A percentile compares a stretch with the other conserved stretches of the same genome.
These are phyloP conservation scores for Geotrichum candidum DNA, from an alignment of 1,139 yeast species.

Conservation along the genomic window DNA sequence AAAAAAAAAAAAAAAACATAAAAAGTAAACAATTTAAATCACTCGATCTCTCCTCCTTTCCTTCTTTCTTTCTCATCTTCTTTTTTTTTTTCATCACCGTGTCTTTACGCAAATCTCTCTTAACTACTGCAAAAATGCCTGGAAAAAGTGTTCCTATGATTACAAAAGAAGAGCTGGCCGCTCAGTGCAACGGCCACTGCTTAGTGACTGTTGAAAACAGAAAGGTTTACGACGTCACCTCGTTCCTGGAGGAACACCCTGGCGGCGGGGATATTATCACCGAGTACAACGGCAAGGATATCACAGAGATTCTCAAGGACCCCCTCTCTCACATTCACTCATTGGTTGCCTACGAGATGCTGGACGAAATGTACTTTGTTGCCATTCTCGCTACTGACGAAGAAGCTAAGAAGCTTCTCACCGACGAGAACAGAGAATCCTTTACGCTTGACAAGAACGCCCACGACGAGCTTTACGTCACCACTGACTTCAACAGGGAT, in stretches of 20 bases:
- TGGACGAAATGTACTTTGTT: conserved; percentile 65
- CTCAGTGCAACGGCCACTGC: conserved; percentile 46
- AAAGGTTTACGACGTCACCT: conserved; percentile 76
- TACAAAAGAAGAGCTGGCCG: conserved; percentile 41
- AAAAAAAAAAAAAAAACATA: background rate
- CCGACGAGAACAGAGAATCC: conserved; percentile 27
- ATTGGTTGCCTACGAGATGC: conserved; percentile 80
- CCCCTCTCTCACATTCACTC: conserved; percentile 65
- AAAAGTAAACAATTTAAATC: background rate
- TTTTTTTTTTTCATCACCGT: background rate
- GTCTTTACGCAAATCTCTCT: background rate
- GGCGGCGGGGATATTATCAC: conserved; percentile 73
- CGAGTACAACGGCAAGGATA: conserved; percentile 79
- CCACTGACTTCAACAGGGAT: conserved; percentile 73
- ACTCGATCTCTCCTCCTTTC: background rate
- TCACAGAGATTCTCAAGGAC: conserved; percentile 75
- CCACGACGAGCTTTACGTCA: conserved; percentile 63
- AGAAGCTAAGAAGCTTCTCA: conserved; percentile 51
- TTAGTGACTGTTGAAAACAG: conserved; percentile 76
- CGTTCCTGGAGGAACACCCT: conserved; percentile 77
- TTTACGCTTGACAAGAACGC: conserved; percentile 33
- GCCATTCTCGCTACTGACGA: conserved; percentile 59
- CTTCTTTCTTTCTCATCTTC: background rate
- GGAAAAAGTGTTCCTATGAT: conserved; percentile 38
- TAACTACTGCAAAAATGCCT: background rate